These are phyloP conservation scores for Nakataea oryzae DNA, from an alignment of 2,329 filamentous ascomycete species.

Conservation along the genomic window DNA sequence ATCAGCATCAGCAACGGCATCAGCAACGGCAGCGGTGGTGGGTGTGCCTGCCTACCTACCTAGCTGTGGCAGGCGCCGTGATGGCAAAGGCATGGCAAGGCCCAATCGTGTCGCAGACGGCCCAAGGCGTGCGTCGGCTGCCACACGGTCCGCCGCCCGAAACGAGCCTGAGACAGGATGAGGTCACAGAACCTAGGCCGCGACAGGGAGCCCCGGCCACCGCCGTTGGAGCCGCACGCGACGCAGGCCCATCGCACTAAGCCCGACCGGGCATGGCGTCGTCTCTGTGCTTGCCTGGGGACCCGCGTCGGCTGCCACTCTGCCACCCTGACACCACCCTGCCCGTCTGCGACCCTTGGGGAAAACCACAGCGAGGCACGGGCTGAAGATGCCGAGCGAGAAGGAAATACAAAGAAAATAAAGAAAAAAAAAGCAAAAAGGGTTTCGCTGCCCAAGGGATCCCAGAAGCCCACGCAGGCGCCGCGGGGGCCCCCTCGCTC, in stretches of 20 bases:
- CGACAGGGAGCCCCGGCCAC: background rate
- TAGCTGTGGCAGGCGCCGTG: background rate
- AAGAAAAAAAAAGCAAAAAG: background rate
- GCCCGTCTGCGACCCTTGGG: background rate
- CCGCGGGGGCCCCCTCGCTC: too few species aligned
- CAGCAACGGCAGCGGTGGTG: too few species aligned
- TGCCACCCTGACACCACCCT: too few species aligned
- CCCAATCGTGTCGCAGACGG: slow-evolving; percentile 1
- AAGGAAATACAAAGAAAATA: background rate
- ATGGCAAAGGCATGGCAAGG: background rate
- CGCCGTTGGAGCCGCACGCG: background rate
- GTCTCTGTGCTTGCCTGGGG: too few species aligned
- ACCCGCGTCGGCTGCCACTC: background rate
- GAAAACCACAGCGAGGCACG: too few species aligned
- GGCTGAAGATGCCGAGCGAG: background rate
- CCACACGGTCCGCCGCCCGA: slow-evolving; percentile 11
- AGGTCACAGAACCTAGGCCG: slow-evolving; percentile 7
- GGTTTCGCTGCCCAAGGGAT: background rate
- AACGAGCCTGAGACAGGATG: slow-evolving; percentile 14
- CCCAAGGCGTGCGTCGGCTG: slow-evolving; percentile 3
- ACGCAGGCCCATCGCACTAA: background rate
- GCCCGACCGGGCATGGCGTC: background rate
- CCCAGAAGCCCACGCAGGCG: background rate
- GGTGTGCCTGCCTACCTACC: too few species aligned
- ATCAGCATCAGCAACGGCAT: too few species aligned